Evolutionary conservation across 208 protist genomes (phyloP), one percentile per base, ranked within the genome.

Genomic region (Phytomonas sp.): DNA sequence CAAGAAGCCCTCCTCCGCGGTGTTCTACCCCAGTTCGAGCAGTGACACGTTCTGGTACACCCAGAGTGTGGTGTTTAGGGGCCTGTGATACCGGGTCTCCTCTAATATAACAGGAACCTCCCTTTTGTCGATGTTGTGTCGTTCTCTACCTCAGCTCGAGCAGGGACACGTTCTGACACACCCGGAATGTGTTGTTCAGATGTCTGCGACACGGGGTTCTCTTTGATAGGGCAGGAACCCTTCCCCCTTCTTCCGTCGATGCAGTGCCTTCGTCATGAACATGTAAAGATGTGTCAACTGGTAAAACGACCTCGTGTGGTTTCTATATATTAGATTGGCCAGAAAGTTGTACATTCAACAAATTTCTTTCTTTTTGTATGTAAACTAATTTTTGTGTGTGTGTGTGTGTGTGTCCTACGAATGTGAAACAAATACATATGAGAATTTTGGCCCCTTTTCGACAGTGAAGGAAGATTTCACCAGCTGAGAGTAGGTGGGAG

Each of bases 11-110:
- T 83, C 75, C 34, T 76, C 85, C 43, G 69, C 83, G 13, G 72
- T 89, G 28, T 96, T 93, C 68, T 72, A 78, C 64, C 82, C 87
- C 20, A 85, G 80, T 65, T 84, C 78, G 29, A 69, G 73, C 23
- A 76, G 82, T 32, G 86, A 94, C 51, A 77, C 77, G 36, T 94
- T 93, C 75, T 96, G 84, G 84, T 96, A 93, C 80, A 94, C 91
- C 26, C 85, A 91, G 68, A 94, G 88, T 73, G 78, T 96, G n/a
- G 91, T 90, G 13, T 93, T 96, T 61, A 91, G 85, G 79, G 81
- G 91, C 7, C 56, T 94, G 13, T 96, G 82, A 79, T 11, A 15
- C 61, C 34, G 46, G 8, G 43, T 3, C 13, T 17, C 7, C 40
- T 4, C 13, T 20, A 15, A 51, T 6, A 51, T 63, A 23, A 13